These are phyloP conservation scores for Polygonum aviculare DNA, from an alignment of 148 eudicot genomes.

Conservation along the genomic window DNA sequence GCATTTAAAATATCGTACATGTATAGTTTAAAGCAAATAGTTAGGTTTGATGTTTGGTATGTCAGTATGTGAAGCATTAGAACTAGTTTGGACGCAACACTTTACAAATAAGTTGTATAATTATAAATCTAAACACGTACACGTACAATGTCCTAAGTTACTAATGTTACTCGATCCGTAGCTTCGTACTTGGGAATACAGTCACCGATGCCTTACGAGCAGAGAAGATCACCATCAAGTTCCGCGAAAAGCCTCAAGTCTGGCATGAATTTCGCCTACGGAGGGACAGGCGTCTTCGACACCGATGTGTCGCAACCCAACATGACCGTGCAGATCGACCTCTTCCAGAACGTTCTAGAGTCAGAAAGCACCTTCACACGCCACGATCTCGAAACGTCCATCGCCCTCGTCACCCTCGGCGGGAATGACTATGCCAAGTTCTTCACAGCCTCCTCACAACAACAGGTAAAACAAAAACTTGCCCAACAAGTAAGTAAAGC, in stretches of 20 bases:
- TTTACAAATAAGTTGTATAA: no score
- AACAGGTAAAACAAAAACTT: slow-evolving; percentile 18
- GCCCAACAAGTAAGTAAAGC: not conserved
- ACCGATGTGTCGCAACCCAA: slow-evolving; percentile 36
- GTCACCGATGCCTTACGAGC: slow-evolving; percentile 40
- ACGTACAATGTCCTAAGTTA: not conserved
- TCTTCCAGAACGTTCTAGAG: slow-evolving; percentile 22
- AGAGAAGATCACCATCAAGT: slow-evolving; percentile 15
- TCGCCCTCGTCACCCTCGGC: slow-evolving; percentile 34
- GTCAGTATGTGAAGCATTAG: no score
- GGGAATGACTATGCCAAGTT: slow-evolving; percentile 53
- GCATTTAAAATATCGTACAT: no score
- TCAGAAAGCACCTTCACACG: slow-evolving; percentile 21
- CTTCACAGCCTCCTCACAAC: slow-evolving; percentile 19
- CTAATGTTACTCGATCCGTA: not conserved
- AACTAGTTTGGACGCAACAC: no score
- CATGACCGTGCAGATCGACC: slow-evolving; percentile 29
- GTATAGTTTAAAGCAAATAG: no score
- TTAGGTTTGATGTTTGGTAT: no score
- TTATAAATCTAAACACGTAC: no score
- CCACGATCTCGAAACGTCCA: slow-evolving; percentile 27
- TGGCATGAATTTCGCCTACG: slow-evolving; percentile 63
- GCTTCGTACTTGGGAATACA: slow-evolving; percentile 16
- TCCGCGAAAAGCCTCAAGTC: slow-evolving; percentile 9
- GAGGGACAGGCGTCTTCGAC: slow-evolving; percentile 72